Evolutionary conservation across 2,329 filamentous ascomycete genomes (phyloP).

Genomic region (Talaromyces sp.): DNA sequence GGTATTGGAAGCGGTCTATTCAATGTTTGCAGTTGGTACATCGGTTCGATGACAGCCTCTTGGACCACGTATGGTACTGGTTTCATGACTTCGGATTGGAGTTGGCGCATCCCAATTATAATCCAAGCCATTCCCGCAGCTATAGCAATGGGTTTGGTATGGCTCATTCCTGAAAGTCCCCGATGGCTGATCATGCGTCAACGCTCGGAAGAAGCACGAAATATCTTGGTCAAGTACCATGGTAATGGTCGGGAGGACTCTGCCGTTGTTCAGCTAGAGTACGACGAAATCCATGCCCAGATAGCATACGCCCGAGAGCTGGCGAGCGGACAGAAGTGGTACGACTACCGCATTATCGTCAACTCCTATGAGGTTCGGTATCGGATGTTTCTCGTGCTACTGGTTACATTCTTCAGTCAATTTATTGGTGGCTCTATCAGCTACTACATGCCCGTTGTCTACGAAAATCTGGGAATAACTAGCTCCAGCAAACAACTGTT

Average conservation of each 20-base stretch:
- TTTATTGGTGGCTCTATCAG: constrained; percentile 7
- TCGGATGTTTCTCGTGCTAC: constrained; percentile 1
- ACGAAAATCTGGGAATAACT: constrained; percentile 12
- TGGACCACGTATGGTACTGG: constrained; percentile 27
- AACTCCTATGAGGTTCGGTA: neutral
- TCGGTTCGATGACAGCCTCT: constrained; percentile 15
- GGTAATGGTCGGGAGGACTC: constrained; percentile 46
- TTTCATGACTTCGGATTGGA: constrained; percentile 26
- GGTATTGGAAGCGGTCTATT: constrained; percentile 31
- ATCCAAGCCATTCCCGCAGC: constrained; percentile 7
- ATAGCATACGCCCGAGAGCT: neutral
- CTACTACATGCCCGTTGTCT: constrained; percentile 11
- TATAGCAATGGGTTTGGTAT: neutral
- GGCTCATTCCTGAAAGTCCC: constrained; percentile 11
- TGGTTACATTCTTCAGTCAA: neutral
- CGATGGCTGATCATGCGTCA: constrained; percentile 40
- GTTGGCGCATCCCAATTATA: constrained; percentile 55
- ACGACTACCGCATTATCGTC: constrained; percentile 33
- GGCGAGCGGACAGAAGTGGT: constrained; percentile 44
- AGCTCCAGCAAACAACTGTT: neutral
- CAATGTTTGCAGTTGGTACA: constrained; percentile 24
- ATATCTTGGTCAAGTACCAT: constrained; percentile 58
- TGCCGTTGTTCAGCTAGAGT: neutral
- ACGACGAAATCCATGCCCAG: constrained; percentile 24
- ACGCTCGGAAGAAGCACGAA: constrained; percentile 52